Base-by-base conservation (phyloP, 306 rosid genomes). In the Benincasa hispida region DNA sequence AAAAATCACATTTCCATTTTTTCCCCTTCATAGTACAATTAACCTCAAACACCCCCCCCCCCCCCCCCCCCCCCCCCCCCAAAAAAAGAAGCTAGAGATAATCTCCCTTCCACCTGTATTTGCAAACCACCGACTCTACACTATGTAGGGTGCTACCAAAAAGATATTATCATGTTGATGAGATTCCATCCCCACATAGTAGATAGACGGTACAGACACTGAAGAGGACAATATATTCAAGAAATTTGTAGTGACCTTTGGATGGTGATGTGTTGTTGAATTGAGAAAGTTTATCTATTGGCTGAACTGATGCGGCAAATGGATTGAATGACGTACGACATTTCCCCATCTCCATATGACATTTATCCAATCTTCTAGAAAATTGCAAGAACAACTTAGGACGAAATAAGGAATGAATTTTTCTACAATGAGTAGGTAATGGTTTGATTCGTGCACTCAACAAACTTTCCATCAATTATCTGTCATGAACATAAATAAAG, bases 231-330 rank as follows among this genome's bases (percentile, higher is more conserved):
- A 21, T 30, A 35, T 1, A 37, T 27, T 42, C 34, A 12, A 76
- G 37, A 54, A 41, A 35, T 35, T 25, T 65, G 41, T n/a, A 41
- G 56, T 30, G 27, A 80, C 93, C 93, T 89, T 76, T 84, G 58
- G 91, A 85, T 79, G 89, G 91, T 45, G 80, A 9, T 0, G 82
- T 89, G 76, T 85, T 89, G 78, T 79, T 79, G 35, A 81, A 89
- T 59, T 76, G 89, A 42, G 59, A 80, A 55, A 79, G 39, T 78
- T 81, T 73, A 27, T 82, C 85, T 78, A 77, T 41, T 21, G 83
- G 81, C 60, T 81, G 83, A 76, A 50, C 85, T 17, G 89, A 83
- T 79, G 85, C 81, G 68, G 83, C 37, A 81, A 83, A 50, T 51
- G 79, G 78, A 14, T 73, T 70, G 28, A 85, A 37, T 22, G 87